phyloP scores from a whole-genome alignment of 2,329 filamentous ascomycete species.

The Fusarium begoniae region DNA sequence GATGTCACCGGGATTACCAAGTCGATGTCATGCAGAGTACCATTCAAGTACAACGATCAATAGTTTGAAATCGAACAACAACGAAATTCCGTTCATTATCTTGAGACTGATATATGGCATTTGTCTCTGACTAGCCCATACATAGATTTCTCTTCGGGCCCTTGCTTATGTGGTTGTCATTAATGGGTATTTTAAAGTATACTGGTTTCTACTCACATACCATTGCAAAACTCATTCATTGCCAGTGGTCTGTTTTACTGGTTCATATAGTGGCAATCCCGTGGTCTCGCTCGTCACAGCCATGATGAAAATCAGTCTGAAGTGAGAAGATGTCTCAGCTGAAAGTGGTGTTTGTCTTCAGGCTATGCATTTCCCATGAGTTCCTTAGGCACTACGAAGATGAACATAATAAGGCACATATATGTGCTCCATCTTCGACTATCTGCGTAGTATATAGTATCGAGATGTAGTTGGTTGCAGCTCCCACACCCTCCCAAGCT shows the following conservation, averaged over 20 bases:
- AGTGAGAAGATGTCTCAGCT: background rate
- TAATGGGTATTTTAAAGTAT: background rate
- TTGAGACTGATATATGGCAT: background rate
- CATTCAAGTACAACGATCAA: background rate
- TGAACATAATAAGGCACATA: background rate
- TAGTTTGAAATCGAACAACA: background rate
- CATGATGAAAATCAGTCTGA: background rate
- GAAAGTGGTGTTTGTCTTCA: background rate
- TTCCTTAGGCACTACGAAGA: background rate
- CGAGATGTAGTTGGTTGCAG: background rate
- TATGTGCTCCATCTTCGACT: background rate
- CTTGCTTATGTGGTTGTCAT: background rate
- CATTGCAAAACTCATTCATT: background rate
- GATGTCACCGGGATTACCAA: background rate
- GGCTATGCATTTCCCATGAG: background rate
- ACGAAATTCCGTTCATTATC: background rate
- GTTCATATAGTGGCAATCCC: background rate
- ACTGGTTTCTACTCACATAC: background rate
- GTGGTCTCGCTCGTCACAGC: background rate
- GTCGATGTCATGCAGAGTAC: background rate
- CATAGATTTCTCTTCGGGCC: background rate
- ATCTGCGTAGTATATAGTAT: background rate
- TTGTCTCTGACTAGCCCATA: background rate
- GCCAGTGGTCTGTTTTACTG: background rate
- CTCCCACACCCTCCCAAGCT: conserved; percentile 4